These are phyloP conservation scores for Isabelozyma rhagii DNA, from an alignment of 805 yeast species.

Conservation along the genomic window DNA sequence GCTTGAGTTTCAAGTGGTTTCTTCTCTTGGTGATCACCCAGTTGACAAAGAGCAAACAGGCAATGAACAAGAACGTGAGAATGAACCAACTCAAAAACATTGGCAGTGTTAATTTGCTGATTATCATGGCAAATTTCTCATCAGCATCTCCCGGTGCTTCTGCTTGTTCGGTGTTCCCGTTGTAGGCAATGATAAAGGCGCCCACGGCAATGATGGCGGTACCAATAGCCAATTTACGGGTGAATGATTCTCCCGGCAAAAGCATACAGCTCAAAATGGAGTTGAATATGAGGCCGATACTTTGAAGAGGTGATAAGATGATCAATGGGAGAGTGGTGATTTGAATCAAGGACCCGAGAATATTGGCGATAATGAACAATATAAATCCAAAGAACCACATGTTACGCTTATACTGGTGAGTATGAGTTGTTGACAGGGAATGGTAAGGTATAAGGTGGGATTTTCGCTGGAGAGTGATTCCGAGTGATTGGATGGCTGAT, in stretches of 20 bases:
- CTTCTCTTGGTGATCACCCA: constrained; percentile 12
- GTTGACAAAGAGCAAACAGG: constrained; percentile 20
- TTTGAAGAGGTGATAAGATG: constrained; percentile 77
- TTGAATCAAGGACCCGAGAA: constrained; percentile 80
- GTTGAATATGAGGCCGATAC: constrained; percentile 85
- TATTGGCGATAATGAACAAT: constrained; percentile 68
- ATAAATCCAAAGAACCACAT: constrained; percentile 76
- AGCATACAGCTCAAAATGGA: constrained; percentile 64
- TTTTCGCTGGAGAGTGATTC: constrained; percentile 77
- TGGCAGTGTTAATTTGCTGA: constrained; percentile 32
- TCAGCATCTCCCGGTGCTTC: constrained; percentile 10
- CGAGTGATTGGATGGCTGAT: constrained; percentile 76
- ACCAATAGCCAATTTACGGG: constrained; percentile 54
- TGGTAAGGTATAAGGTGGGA: constrained; percentile 54
- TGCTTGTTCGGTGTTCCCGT: constrained; percentile 49
- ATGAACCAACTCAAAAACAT: constrained; percentile 60
- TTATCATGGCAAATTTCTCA: constrained; percentile 36
- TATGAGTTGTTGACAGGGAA: constrained; percentile 12
- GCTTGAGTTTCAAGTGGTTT: constrained; percentile 2
- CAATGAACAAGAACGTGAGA: constrained; percentile 28
- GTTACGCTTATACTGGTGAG: constrained; percentile 42
- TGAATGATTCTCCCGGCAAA: constrained; percentile 66
- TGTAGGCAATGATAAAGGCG: constrained; percentile 72
- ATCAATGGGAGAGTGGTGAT: constrained; percentile 80
- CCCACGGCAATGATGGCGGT: constrained; percentile 69